phyloP scores from a whole-genome alignment of 495 filamentous ascomycete species.

The Hypoxylon cercidicola region DNA sequence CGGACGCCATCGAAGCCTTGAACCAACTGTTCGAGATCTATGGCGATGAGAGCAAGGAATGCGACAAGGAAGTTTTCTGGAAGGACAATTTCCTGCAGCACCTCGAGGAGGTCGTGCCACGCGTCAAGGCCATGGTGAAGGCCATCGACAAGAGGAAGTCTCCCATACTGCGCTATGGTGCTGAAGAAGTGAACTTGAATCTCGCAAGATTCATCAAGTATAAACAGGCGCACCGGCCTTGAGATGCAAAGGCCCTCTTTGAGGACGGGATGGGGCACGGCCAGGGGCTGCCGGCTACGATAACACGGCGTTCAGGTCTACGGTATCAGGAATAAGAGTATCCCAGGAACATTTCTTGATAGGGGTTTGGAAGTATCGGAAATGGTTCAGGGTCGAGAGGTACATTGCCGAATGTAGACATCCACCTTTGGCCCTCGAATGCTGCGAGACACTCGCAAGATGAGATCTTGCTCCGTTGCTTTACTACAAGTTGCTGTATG shows the following conservation, averaged over 20 bases:
- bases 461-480: neutral
- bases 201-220: slow-evolving; percentile 67
- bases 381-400: neutral
- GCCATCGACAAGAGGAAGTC: slow-evolving; percentile 65
- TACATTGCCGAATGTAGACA: neutral
- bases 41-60: slow-evolving; percentile 62
- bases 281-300: neutral
- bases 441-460: too few species aligned
- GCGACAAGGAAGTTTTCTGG: slow-evolving; percentile 69
- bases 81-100: slow-evolving; percentile 66
- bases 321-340: slow-evolving; percentile 1
- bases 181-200: slow-evolving; percentile 67
- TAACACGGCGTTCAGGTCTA: slow-evolving; percentile 18
- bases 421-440: neutral
- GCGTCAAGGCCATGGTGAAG: slow-evolving; percentile 63
- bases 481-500: slow-evolving; percentile 22
- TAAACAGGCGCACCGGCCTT: slow-evolving; percentile 61
- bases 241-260: neutral
- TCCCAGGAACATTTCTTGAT: neutral
- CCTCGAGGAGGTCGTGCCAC: slow-evolving; percentile 61
- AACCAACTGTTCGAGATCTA: slow-evolving; percentile 72
- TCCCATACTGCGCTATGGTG: slow-evolving; percentile 60
- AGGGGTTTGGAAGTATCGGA: slow-evolving; percentile 2
- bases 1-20: slow-evolving; percentile 65
- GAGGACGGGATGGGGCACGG: slow-evolving; percentile 4